Percentiles rank a stretch among this genome's conserved stretches.
phyloP scores from a whole-genome alignment of 2,329 filamentous ascomycete genomes.

The Pezicula carpinea region DNA sequence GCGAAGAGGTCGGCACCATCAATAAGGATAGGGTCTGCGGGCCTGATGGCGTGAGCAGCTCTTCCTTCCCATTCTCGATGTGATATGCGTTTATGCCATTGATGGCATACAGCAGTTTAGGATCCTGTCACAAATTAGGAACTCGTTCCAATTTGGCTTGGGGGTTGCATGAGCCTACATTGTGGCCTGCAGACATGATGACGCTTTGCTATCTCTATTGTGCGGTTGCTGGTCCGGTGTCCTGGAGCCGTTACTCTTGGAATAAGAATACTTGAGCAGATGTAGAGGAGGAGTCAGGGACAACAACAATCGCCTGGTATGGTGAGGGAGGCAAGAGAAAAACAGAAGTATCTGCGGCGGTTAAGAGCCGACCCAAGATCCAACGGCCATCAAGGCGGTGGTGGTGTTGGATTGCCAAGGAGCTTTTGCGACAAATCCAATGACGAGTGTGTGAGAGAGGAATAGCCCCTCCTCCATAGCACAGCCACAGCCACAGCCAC shows the following conservation, averaged over 20 bases:
- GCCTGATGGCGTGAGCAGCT: conserved; percentile 75
- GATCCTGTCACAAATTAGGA: conserved; percentile 35
- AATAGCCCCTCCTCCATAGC: not conserved
- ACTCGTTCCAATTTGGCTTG: not conserved
- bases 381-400: not conserved
- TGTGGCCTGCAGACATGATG: conserved; percentile 26
- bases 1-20: conserved; percentile 89
- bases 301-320: no score
- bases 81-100: conserved; percentile 89
- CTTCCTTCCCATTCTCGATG: conserved; percentile 81
- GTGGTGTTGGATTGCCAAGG: not conserved
- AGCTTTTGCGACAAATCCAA: not conserved
- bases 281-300: no score
- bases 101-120: conserved; percentile 66
- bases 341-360: not conserved
- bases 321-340: not conserved
- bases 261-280: no score
- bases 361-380: no score
- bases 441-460: not conserved
- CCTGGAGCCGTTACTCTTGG: no score
- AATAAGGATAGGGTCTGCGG: conserved; percentile 88
- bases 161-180: conserved; percentile 16
- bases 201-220: not conserved
- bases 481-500: no score
- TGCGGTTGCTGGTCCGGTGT: no score